Evolutionary conservation across 257 asterid species (phyloP).

Genomic region (Gentiana macrophylla): DNA sequence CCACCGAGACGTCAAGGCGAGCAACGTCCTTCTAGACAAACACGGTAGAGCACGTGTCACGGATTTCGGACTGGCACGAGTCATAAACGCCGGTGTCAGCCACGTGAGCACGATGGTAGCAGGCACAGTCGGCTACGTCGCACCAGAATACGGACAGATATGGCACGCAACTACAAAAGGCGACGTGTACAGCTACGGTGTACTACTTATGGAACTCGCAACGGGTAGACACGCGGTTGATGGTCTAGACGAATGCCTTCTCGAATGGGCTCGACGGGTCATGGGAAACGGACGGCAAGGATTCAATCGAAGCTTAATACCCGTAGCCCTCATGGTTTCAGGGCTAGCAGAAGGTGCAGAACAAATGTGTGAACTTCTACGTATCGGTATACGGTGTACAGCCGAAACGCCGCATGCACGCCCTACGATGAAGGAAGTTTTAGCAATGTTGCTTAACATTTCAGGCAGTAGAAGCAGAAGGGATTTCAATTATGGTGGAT

Average conservation of each 20-base stretch:
- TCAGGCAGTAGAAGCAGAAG: conserved; percentile 25
- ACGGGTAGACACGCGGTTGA: conserved; percentile 77
- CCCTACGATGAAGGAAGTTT: conserved; percentile 84
- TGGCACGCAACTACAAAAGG: conserved; percentile 94
- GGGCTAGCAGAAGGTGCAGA: conserved; percentile 65
- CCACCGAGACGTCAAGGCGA: conserved; percentile 86
- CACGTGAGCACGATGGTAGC: conserved; percentile 94
- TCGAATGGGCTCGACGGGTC: conserved; percentile 80
- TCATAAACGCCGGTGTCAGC: conserved; percentile 51
- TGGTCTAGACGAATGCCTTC: conserved; percentile 76
- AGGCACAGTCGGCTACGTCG: conserved; percentile 86
- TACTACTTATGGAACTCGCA: conserved; percentile 81
- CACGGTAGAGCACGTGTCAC: conserved; percentile 64
- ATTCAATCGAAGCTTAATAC: conserved; percentile 17
- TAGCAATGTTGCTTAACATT: conserved; percentile 52
- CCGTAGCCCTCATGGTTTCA: conserved; percentile 50
- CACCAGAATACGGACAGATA: conserved; percentile 86
- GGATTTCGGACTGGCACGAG: conserved; percentile 82
- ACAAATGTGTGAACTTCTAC: conserved; percentile 57
- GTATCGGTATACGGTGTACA: conserved; percentile 70
- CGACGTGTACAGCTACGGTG: conserved; percentile 84
- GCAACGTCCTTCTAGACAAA: conserved; percentile 79
- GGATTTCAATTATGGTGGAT: conserved; percentile 14
- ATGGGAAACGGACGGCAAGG: conserved; percentile 50
- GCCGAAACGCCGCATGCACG: conserved; percentile 49